phyloP scores from a whole-genome alignment of 495 filamentous ascomycete species.

The Tuber melanosporum region DNA sequence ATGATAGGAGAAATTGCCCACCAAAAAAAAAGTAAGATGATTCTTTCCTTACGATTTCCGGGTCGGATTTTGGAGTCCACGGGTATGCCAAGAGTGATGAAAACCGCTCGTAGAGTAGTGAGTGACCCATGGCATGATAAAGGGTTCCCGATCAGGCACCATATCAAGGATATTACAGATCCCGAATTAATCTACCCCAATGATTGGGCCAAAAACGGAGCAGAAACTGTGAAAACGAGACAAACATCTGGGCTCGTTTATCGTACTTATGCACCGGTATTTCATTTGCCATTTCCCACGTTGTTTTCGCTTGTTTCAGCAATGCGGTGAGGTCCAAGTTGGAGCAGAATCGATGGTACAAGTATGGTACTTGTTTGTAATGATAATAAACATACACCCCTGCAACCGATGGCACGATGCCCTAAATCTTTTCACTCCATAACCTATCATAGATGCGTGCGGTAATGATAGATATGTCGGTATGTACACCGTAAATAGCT shows the following conservation, averaged over 20 bases:
- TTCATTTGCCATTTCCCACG: background rate
- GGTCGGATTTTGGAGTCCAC: background rate
- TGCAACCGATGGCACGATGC: background rate
- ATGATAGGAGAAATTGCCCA: background rate
- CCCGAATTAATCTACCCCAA: background rate
- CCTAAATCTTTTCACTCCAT: background rate
- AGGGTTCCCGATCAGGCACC: too few species aligned
- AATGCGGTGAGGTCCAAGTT: background rate
- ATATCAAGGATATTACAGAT: background rate
- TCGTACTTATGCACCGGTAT: background rate
- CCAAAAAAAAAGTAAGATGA: too few species aligned
- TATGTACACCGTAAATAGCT: background rate
- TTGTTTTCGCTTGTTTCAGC: background rate
- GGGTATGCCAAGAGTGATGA: too few species aligned
- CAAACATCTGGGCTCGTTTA: background rate
- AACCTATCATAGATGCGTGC: background rate
- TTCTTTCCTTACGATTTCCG: too few species aligned
- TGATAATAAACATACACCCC: background rate
- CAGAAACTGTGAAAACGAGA: too few species aligned
- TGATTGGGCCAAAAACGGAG: background rate
- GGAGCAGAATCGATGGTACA: too few species aligned
- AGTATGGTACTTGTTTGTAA: background rate
- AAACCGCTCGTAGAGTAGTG: too few species aligned
- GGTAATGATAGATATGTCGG: conserved; percentile 1
- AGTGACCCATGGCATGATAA: too few species aligned